phyloP scores from a whole-genome alignment of 495 filamentous ascomycete species.

The Cercophora scortea region DNA sequence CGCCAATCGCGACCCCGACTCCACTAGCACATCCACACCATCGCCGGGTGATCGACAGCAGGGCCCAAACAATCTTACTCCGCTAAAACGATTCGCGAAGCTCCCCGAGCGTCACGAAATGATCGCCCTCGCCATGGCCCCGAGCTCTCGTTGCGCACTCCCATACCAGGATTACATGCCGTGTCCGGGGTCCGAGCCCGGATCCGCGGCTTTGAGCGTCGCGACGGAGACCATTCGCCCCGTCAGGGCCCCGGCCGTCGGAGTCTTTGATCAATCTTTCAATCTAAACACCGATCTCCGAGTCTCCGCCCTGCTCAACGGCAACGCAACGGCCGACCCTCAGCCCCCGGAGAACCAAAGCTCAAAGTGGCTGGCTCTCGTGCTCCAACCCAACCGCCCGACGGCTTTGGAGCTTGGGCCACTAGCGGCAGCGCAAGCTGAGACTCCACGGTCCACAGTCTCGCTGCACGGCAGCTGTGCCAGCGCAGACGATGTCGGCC shows the following conservation, averaged over 20 bases:
- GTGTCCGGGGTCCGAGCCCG: slow-evolving; percentile 7
- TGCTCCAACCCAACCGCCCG: not conserved
- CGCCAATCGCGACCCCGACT: not conserved
- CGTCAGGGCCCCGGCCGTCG: not conserved
- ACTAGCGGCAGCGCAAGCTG: too few species aligned
- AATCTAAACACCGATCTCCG: not conserved
- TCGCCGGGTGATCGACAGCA: not conserved
- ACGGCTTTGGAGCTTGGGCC: too few species aligned
- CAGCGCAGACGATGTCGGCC: too few species aligned
- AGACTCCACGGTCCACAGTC: too few species aligned
- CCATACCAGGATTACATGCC: slow-evolving; percentile 7
- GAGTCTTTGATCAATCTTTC: not conserved
- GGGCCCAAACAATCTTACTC: not conserved
- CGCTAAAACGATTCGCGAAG: slow-evolving; percentile 1
- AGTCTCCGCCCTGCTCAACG: not conserved
- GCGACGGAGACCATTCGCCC: not conserved
- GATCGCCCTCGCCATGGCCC: slow-evolving; percentile 5
- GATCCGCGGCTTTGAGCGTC: slow-evolving; percentile 6
- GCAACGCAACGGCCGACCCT: not conserved
- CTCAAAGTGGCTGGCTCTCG: not conserved
- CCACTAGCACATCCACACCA: not conserved
- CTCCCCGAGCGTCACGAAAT: slow-evolving; percentile 8
- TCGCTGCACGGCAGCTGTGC: too few species aligned
- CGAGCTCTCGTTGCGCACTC: not conserved
- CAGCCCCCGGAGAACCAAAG: too few species aligned